Base-by-base conservation (phyloP, 2,329 filamentous ascomycete species). In the Botrytis byssoidea region DNA sequence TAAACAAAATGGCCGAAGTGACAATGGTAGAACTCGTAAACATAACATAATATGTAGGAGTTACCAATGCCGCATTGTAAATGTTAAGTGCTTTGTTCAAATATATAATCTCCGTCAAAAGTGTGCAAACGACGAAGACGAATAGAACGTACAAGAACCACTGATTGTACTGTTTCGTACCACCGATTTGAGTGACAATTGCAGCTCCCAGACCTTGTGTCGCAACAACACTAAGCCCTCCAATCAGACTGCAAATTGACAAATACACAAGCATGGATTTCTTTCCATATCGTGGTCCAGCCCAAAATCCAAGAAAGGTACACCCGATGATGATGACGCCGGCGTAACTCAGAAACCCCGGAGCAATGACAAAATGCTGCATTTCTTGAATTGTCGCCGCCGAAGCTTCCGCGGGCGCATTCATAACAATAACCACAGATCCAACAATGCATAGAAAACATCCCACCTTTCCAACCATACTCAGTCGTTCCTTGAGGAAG, bases 191-290 rank as follows among this genome's bases (percentile, higher is more conserved):
- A 0, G 95, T 93, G 72, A 98, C 88, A 76, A 99, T 95, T 29
- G 95, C 95, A 71, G 95, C 90, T 70, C 96, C 96, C 61, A 99
- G 84, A 29, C 96, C 96, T 83, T 98, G 95, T 4, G 95, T 98
- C 25, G 94, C 92, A 72, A 98, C 96, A 14, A 98, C 96, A 83
- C 94, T 98, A 80, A 98, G 85, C 1, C 95, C 96, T 76, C 96
- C 96, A 75, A 98, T 90, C 86, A 97, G 89, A 84, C 94, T 97
- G 87, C 96, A 99, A 78, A 99, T 95, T 78, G 92, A 95, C 78
- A 99, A 90, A 83, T 99, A 98, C 48, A 98, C 94, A 82, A 99
- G 87, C 96, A 99, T 98, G 80, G 93, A 95, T 87, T 94, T 95
- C 85, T 97, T 98, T 67, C 95, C 96, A 81, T 95, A 99, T 79